phyloP scores from a whole-genome alignment of 2,329 filamentous ascomycete genomes.

The Cladosporium cucumerinum region DNA sequence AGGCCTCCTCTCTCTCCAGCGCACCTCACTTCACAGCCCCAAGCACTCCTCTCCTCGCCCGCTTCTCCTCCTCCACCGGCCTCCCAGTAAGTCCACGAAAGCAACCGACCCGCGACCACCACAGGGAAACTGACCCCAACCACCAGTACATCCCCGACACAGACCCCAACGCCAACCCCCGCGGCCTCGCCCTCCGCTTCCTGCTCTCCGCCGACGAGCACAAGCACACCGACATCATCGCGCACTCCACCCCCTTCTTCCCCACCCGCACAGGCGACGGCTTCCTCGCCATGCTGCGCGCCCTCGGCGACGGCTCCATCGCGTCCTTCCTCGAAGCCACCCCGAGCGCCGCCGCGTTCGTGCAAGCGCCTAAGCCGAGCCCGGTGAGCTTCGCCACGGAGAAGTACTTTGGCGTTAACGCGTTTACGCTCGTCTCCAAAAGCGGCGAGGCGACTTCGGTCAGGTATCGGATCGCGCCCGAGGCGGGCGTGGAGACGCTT shows the following conservation, averaged over 20 bases:
- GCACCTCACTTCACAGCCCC: conserved; percentile 27
- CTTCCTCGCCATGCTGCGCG: conserved; percentile 50
- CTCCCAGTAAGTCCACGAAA: conserved; percentile 14
- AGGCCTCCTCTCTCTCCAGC: conserved; percentile 41
- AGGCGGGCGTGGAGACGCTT: conserved; percentile 41
- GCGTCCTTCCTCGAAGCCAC: conserved; percentile 45
- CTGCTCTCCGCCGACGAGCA: conserved; percentile 39
- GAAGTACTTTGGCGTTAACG: conserved; percentile 49
- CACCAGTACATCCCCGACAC: conserved; percentile 26
- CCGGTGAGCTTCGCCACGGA: conserved; percentile 50
- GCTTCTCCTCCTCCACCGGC: conserved; percentile 30
- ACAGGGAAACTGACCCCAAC: neutral
- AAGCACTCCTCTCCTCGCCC: conserved; percentile 26
- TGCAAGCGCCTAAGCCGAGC: conserved; percentile 48
- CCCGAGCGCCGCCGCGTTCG: conserved; percentile 48
- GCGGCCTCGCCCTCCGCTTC: conserved; percentile 51
- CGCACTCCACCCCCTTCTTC: conserved; percentile 53
- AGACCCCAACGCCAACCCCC: conserved; percentile 27
- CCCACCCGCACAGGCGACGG: conserved; percentile 51
- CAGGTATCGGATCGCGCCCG: conserved; percentile 51
- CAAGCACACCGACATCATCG: conserved; percentile 56
- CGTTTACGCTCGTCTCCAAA: conserved; percentile 45
- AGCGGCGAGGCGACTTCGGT: conserved; percentile 45
- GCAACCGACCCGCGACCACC: neutral
- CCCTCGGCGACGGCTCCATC: conserved; percentile 39